Evolutionary conservation across 2,329 filamentous ascomycete genomes (phyloP).

Genomic region (Nemania sp.): DNA sequence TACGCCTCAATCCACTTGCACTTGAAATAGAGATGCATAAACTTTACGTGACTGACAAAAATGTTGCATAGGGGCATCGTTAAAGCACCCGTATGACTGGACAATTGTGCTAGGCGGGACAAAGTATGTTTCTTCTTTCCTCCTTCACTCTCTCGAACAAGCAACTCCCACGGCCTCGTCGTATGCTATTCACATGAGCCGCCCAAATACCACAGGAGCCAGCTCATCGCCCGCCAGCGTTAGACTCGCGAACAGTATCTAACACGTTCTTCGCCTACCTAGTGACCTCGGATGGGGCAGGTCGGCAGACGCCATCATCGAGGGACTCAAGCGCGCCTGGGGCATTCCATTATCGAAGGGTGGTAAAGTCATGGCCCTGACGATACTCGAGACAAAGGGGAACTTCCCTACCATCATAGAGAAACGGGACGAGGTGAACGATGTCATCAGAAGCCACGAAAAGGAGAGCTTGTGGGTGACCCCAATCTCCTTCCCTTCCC

Average conservation of each 20-base stretch:
- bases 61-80: slow-evolving; percentile 9
- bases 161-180: background rate
- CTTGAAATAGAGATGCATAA: background rate
- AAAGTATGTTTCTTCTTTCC: slow-evolving; percentile 50
- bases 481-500: background rate
- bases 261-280: background rate
- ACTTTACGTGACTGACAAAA: background rate
- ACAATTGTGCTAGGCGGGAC: slow-evolving; percentile 67
- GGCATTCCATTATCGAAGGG: slow-evolving; percentile 52
- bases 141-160: background rate
- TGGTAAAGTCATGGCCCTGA: slow-evolving; percentile 65
- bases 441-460: slow-evolving; percentile 54
- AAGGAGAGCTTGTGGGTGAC: slow-evolving; percentile 56
- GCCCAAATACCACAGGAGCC: background rate
- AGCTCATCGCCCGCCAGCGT: no score
- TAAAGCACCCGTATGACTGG: slow-evolving; percentile 51
- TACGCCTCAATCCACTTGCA: background rate
- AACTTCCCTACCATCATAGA: slow-evolving; percentile 38
- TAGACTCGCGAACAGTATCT: background rate
- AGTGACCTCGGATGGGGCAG: slow-evolving; percentile 56
- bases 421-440: slow-evolving; percentile 55
- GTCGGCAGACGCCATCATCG: slow-evolving; percentile 50
- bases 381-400: slow-evolving; percentile 58
- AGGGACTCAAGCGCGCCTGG: slow-evolving; percentile 56
- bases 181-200: background rate